Percentiles rank a stretch among this genome's conserved stretches.
phyloP scores from a whole-genome alignment of 176 grass and related monocot genomes.

The Cenchrus fungigraminus region DNA sequence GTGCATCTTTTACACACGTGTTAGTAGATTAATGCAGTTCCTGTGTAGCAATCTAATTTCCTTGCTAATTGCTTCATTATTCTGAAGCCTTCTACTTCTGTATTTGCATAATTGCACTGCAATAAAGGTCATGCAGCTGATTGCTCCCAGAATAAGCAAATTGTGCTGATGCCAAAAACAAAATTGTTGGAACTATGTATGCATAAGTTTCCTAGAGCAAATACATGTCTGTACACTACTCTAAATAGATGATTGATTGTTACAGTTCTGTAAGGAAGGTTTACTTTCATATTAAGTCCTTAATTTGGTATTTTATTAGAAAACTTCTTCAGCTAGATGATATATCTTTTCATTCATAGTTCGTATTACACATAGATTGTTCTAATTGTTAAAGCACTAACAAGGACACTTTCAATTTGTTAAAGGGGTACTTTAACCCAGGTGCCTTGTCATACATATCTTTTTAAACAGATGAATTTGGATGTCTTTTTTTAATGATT shows the following conservation, averaged over 20 bases:
- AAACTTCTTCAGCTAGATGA: neutral
- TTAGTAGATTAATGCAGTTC: no score
- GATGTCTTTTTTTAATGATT: neutral
- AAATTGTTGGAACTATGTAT: neutral
- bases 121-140: neutral
- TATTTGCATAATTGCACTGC: neutral
- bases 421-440: neutral
- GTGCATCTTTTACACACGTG: neutral
- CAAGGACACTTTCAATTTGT: neutral
- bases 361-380: neutral
- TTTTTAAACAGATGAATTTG: constrained; percentile 17
- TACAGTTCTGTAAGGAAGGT: neutral
- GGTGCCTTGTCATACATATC: neutral
- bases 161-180: neutral
- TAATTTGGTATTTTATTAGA: neutral
- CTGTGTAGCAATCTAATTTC: neutral
- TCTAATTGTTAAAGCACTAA: neutral
- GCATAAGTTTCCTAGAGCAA: neutral
- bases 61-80: neutral
- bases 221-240: neutral
- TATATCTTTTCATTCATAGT: constrained; percentile 1
- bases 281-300: neutral
- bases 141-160: neutral
- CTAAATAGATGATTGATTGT: neutral
- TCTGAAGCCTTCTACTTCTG: neutral